Percentiles rank a stretch among this genome's conserved stretches.
These are phyloP conservation scores for Poa annua DNA, from an alignment of 176 grass and related monocot genomes.

Conservation along the genomic window DNA sequence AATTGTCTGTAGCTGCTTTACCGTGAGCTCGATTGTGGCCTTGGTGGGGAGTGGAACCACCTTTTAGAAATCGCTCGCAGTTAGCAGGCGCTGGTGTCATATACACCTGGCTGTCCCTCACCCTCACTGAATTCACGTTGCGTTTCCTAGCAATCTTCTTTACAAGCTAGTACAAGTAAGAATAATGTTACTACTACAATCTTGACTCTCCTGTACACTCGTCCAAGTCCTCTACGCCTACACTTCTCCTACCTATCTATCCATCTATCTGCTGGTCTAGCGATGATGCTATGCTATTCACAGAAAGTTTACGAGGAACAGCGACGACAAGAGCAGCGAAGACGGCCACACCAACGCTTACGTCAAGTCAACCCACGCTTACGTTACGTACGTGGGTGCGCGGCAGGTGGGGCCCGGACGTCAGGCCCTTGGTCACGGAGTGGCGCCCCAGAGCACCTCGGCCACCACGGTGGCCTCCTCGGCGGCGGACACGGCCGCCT, in stretches of 20 bases:
- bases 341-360: neutral
- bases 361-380: slow-evolving; percentile 3
- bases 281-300: slow-evolving; percentile 14
- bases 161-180: slow-evolving; percentile 34
- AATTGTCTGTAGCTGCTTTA: neutral
- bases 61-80: neutral
- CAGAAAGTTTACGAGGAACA: neutral
- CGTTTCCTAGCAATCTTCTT: neutral
- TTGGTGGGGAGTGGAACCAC: neutral
- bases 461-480: slow-evolving; percentile 65
- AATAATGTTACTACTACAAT: slow-evolving; percentile 13
- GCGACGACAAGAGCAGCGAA: neutral
- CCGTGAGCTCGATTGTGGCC: neutral
- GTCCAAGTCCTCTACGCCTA: slow-evolving; percentile 27
- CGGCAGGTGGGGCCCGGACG: slow-evolving; percentile 6
- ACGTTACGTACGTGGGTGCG: too few relatives aligned
- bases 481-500: slow-evolving; percentile 59
- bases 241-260: neutral
- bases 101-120: neutral
- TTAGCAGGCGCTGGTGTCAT: neutral
- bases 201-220: slow-evolving; percentile 24
- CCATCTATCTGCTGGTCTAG: neutral
- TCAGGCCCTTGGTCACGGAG: slow-evolving; percentile 37
- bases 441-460: slow-evolving; percentile 87
- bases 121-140: neutral